phyloP scores from a whole-genome alignment of 148 eudicot species.

The Chenopodium formosanum region DNA sequence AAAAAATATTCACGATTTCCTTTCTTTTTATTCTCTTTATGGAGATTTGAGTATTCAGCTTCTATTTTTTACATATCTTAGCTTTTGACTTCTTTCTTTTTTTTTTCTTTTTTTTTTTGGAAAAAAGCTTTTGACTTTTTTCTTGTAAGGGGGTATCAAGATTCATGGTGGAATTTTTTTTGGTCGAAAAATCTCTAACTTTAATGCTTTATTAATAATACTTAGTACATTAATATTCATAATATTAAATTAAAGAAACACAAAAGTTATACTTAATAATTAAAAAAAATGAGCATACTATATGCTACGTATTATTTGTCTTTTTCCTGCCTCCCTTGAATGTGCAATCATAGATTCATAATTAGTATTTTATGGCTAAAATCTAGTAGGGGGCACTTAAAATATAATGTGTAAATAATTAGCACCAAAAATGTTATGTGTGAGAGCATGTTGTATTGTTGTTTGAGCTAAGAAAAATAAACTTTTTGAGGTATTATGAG shows the following conservation, averaged over 20 bases:
- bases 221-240: too few relatives aligned
- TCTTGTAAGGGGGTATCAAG: not conserved
- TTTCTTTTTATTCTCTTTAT: not conserved
- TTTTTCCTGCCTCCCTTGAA: constrained; percentile 8
- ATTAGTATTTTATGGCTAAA: not conserved
- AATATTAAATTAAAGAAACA: not conserved
- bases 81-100: not conserved
- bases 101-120: too few relatives aligned
- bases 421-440: constrained; percentile 20
- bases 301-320: not conserved
- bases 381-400: not conserved
- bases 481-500: constrained; percentile 1
- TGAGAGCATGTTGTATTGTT: constrained; percentile 11
- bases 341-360: constrained; percentile 25
- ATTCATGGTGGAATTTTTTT: constrained; percentile 2
- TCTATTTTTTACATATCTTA: constrained; percentile 31
- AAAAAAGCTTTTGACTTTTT: not conserved
- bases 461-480: not conserved
- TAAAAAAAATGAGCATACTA: too few relatives aligned
- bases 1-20: not conserved
- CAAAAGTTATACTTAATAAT: not conserved
- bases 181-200: not conserved
- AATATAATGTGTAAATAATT: constrained; percentile 22
- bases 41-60: constrained; percentile 12
- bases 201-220: too few relatives aligned